phyloP scores from a whole-genome alignment of 352 stramenopile genomes.

The Globisporangium mamillatum region DNA sequence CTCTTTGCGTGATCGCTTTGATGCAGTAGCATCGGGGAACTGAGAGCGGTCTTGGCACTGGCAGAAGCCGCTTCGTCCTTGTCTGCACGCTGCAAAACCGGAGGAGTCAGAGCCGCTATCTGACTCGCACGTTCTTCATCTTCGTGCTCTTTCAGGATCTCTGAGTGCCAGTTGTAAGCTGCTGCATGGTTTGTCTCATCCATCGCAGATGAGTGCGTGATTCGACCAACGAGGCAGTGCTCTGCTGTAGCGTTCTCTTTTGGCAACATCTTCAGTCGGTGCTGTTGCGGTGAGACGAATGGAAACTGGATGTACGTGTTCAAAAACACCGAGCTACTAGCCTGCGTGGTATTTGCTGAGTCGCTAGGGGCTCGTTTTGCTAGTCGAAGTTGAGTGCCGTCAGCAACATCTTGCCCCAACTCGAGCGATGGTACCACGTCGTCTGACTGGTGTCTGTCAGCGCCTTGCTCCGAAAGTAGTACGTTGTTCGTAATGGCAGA shows the following conservation, averaged over 20 bases:
- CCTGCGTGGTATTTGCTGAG: not conserved
- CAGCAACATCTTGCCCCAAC: not conserved
- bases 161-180: not conserved
- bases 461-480: constrained; percentile 2
- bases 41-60: not conserved
- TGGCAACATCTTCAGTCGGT: constrained; percentile 18
- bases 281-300: constrained; percentile 31
- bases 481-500: constrained; percentile 16
- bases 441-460: not conserved
- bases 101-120: not conserved
- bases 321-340: not conserved
- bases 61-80: not conserved
- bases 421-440: not conserved
- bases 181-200: not conserved
- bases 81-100: not conserved
- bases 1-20: not conserved
- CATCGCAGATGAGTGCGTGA: not conserved
- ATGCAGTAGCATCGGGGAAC: not conserved
- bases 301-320: constrained; percentile 70
- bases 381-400: not conserved
- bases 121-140: constrained; percentile 9
- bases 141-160: constrained; percentile 21
- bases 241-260: not conserved
- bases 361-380: not conserved
- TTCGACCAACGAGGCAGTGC: not conserved